These are phyloP conservation scores for Haplosporangium gracile DNA, from an alignment of 192 early-diverging fungal species.

Conservation along the genomic window DNA sequence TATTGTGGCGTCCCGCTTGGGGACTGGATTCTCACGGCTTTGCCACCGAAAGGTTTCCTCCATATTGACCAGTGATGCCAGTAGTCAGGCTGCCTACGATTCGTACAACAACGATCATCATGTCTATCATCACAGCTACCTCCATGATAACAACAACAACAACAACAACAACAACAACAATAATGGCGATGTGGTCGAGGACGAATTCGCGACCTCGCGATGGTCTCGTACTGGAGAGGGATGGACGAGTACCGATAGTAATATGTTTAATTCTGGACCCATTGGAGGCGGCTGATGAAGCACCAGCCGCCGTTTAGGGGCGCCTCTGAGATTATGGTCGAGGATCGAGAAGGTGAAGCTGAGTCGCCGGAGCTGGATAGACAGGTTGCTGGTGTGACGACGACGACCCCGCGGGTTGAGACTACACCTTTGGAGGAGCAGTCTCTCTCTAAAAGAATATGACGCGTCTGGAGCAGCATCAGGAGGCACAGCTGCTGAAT, in stretches of 20 bases:
- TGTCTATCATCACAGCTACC: too few relatives aligned
- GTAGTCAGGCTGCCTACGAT: background rate
- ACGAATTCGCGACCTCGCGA: background rate
- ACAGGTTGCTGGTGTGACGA: background rate
- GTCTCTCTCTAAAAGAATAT: background rate
- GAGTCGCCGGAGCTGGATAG: background rate
- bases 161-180: background rate
- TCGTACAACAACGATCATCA: background rate
- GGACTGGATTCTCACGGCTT: background rate
- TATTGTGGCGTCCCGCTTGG: background rate
- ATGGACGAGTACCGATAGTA: constrained; percentile 8
- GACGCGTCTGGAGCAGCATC: background rate
- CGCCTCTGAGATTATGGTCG: background rate
- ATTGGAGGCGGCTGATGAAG: background rate
- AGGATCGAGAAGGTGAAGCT: constrained; percentile 1
- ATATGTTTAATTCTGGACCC: background rate
- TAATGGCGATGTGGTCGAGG: background rate
- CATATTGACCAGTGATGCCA: constrained; percentile 3
- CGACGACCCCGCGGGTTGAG: background rate
- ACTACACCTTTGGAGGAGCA: background rate
- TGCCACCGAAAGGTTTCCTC: background rate
- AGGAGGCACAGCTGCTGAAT: background rate
- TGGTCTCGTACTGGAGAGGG: background rate
- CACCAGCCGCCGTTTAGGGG: background rate
- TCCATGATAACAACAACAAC: background rate